phyloP scores from a whole-genome alignment of 306 rosid genomes.

The Glycyrrhiza uralensis region DNA sequence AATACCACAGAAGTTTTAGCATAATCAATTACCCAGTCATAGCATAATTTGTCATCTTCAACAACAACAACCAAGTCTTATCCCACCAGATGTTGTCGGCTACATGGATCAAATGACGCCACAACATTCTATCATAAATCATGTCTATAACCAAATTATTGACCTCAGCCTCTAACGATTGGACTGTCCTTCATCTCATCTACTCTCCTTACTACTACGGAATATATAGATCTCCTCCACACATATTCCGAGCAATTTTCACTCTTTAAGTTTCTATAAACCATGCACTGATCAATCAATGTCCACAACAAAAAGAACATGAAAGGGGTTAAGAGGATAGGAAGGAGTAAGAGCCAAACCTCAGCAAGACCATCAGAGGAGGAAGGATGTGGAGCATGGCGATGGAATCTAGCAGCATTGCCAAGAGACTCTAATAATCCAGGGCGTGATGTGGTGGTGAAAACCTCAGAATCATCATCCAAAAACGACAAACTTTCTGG shows the following conservation, averaged over 20 bases:
- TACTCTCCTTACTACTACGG: too few species aligned
- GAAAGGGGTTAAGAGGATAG: not conserved
- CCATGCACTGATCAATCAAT: not conserved
- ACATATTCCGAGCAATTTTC: not conserved
- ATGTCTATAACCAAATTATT: too few species aligned
- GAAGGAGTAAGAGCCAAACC: conserved; percentile 48
- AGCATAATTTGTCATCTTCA: too few species aligned
- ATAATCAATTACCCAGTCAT: too few species aligned
- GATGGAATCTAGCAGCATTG: conserved; percentile 48
- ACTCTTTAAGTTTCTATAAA: not conserved
- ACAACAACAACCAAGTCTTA: too few species aligned
- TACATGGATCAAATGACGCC: too few species aligned
- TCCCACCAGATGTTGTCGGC: too few species aligned
- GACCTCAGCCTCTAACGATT: too few species aligned
- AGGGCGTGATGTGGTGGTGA: conserved; percentile 33
- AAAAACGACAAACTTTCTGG: conserved; percentile 55
- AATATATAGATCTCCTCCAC: too few species aligned
- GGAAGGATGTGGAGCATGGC: conserved; percentile 60
- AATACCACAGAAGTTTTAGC: not conserved
- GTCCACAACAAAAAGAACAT: not conserved
- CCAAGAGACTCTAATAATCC: conserved; percentile 50
- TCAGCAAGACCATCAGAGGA: conserved; percentile 70
- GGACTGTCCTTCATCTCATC: too few species aligned
- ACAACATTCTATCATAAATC: too few species aligned
- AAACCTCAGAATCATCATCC: conserved; percentile 61